Evolutionary conservation across 2,329 filamentous ascomycete genomes (phyloP), one percentile per base, ranked within the genome.

Genomic region (Cladorrhinum sp.): DNA sequence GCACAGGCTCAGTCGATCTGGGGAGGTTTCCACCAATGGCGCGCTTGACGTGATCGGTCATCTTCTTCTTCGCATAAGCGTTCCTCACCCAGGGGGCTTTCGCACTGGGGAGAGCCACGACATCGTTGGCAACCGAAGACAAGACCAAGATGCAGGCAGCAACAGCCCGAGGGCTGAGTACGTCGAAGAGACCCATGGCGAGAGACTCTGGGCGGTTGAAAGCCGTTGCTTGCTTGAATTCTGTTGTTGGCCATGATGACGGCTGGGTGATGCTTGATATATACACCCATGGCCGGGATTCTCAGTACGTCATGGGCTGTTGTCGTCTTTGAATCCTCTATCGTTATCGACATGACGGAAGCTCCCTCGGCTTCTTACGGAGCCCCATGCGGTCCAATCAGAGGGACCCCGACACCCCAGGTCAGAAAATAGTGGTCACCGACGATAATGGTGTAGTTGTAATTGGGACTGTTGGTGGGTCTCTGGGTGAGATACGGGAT

Each of bases 31-130:
- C 67, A 39, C 67, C 65, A 28, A 71, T 54, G 7, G 67, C 65
- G 36, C 68, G 66, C 20, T 65, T 67, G 42, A 72, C 63, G 21
- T 65, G 62, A 57, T 67, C 46, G 6, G 62, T 18, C 55, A 65
- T 58, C 59, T 64, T 64, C 68, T 70, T 61, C 67, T 65, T 49
- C 64, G 65, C 58, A 56, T 64, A 26, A 12, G 63, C 64, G 24
- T 70, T 66, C 21, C 66, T 61, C 10, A 66, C 64, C 68, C 68
- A 70, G 24, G 64, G 51, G 10, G 67, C 54, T 62, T 70, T 70
- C n/a, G 66, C 64, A 3, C 61, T 62, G 16, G 70, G 68, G 2
- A 64, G 62, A 7, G 68, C 70, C 1, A 63, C 50, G n/a, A 61
- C 68, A 60, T 66, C 60, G 18, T 70, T 65, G 46, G 63, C 64